phyloP scores from a whole-genome alignment of 768 basidiomycete species.

The Sistotremastrum niveocremeum region DNA sequence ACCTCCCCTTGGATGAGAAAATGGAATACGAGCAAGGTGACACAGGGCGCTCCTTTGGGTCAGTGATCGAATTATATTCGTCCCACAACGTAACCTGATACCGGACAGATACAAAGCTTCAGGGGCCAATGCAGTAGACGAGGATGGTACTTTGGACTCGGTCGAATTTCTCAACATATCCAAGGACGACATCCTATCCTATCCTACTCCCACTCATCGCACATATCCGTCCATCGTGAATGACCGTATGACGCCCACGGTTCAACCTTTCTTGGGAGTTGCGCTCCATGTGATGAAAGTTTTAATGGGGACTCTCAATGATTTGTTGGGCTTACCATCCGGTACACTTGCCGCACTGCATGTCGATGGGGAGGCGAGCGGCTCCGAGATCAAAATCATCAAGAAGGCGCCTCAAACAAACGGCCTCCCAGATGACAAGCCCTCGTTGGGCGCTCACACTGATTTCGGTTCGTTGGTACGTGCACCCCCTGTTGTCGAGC shows the following conservation, averaged over 20 bases:
- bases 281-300: slow-evolving; percentile 42
- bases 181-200: slow-evolving; percentile 55
- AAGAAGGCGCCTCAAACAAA: slow-evolving; percentile 26
- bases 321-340: slow-evolving; percentile 36
- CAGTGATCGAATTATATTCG: not conserved
- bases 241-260: slow-evolving; percentile 32
- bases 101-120: slow-evolving; percentile 41
- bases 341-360: slow-evolving; percentile 35
- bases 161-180: slow-evolving; percentile 55
- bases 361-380: slow-evolving; percentile 30
- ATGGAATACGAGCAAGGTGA: slow-evolving; percentile 46
- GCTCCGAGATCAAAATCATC: slow-evolving; percentile 44
- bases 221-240: slow-evolving; percentile 43
- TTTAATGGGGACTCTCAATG: slow-evolving; percentile 43
- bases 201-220: slow-evolving; percentile 37
- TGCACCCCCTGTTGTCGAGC: not conserved
- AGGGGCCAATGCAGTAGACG: slow-evolving; percentile 50
- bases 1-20: slow-evolving; percentile 41
- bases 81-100: not conserved
- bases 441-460: slow-evolving; percentile 52
- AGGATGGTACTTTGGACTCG: slow-evolving; percentile 39
- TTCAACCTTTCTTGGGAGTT: slow-evolving; percentile 44
- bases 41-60: slow-evolving; percentile 28
- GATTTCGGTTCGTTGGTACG: slow-evolving; percentile 63
- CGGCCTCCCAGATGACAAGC: slow-evolving; percentile 20